Evolutionary conservation across 2,329 filamentous ascomycete genomes (phyloP), one percentile per base, ranked within the genome.

Genomic region (Fusarium sp.): DNA sequence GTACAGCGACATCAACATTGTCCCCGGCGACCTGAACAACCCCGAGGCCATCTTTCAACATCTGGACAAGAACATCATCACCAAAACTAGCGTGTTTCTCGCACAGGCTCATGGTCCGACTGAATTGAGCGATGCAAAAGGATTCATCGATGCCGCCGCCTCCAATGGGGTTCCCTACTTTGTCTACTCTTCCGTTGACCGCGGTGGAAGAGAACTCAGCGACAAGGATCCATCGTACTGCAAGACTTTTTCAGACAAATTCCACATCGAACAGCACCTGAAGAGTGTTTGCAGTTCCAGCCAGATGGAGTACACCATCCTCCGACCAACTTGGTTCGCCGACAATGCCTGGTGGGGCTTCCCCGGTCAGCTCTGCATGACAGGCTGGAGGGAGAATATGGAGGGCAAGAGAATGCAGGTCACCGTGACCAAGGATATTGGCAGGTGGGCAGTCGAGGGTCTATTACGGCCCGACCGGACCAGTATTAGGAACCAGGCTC

Each of bases 171-270:
- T 91, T 34, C 82, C 85, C 37, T 87, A 89, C 75, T 90, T 92
- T 71, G 87, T 93, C 50, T 92, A 92, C 80, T 88, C 86, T 2
- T 90, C 87, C 43, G 89, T 92, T 14, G 91, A 93, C 67, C 89
- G 91, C n/a, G 90, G 90, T 32, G 90, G 90, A 34, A 86, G 88
- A 43, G 81, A 82, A 91, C 81, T 93, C 91, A 81, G 83, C 27
- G 77, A 78, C 18, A 54, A 48, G 2, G 77, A 78, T 27, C 73
- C 77, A 13, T 79, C 77, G 1, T 77, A 78, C 39, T 70, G 76
- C 74, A 78, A 78, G 74, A 78, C 76, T 0, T 78, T 78, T n/a
- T 78, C 85, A 32, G 82, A 82, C 76, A 93, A 93, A 79, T 86
- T 89, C 74, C 80, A 87, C 39, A 89, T 92, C 71, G 91, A 92